phyloP scores from a whole-genome alignment of 805 yeast genomes.

The Sporopachydermia lactativora region DNA sequence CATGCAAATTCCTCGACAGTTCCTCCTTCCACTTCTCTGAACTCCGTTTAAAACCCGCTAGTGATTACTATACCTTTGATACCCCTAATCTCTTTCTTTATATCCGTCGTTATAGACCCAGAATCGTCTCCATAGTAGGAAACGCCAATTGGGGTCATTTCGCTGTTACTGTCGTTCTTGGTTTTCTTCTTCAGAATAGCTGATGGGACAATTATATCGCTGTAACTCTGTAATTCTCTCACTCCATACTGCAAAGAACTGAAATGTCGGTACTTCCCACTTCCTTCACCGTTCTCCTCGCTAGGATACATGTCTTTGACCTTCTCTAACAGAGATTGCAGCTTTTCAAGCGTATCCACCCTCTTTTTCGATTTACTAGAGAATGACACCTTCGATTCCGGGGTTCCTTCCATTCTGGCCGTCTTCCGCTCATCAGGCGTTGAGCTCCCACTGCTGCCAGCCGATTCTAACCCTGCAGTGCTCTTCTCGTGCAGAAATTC shows the following conservation, averaged over 20 bases:
- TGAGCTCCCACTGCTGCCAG: too few relatives aligned
- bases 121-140: not conserved
- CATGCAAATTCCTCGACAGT: too few relatives aligned
- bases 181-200: conserved; percentile 1
- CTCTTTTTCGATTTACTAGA: not conserved
- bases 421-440: too few relatives aligned
- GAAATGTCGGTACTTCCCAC: not conserved
- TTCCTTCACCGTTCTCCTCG: not conserved
- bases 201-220: not conserved
- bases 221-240: not conserved
- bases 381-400: not conserved
- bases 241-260: not conserved
- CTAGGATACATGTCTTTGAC: not conserved
- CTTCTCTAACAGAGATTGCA: not conserved
- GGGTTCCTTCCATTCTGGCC: not conserved
- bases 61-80: conserved; percentile 28
- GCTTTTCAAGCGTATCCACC: not conserved
- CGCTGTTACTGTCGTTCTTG: too few relatives aligned
- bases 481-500: not conserved
- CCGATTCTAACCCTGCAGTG: not conserved
- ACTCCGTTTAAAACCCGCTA: too few relatives aligned
- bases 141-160: not conserved
- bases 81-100: conserved; percentile 20
- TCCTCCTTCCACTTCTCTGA: too few relatives aligned
- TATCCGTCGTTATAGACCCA: conserved; percentile 8